Evolutionary conservation across 768 basidiomycete species (phyloP), one percentile per base, ranked within the genome.

Genomic region (Amanita inopinata): DNA sequence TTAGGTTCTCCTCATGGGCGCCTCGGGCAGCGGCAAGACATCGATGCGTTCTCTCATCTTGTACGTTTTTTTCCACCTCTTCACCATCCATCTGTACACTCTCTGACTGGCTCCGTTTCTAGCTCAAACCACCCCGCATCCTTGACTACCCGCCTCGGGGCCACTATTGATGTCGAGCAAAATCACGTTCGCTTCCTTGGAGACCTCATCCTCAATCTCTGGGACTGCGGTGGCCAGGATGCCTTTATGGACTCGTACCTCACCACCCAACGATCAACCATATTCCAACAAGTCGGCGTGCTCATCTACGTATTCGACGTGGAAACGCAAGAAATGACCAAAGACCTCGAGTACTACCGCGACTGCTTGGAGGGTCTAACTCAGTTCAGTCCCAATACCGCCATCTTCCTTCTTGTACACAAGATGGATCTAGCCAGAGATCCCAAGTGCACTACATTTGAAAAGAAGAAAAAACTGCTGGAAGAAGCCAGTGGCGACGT

Each of bases 31-130:
- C 55, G 86, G 86, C 44, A 90, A 89, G 70, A 97, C 94, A 8
- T 98, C 94, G 4, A 99, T 99, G 96, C 78, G 96, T 41, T 93
- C 92, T 19, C 83, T 99, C 61, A 98, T 99, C 57, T 99, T 99
- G 91, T 93, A 65, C 67, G 88, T 66, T 37, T 28, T 38, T 37
- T 20, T 15, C 22, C 38, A 40, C 14, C 32, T 43, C 40, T 25
- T 41, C 39, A 49, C 38, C 22, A 33, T 33, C n/a, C n/a, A n/a
- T 47, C 55, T 4, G 14, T 12, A 51, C 40, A 36, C 33, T 40
- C 12, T 22, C 28, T 14, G 9, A 1, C 10, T 5, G 40, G 17
- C 51, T 35, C 31, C 25, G 22, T 28, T 30, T 17, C n/a, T 54
- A 94, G 91, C 60, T 90, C 91, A 32, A 94, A 94, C 59, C 90